phyloP scores from a whole-genome alignment of 192 early-diverging fungal species.

The Blastocladiella britannica region DNA sequence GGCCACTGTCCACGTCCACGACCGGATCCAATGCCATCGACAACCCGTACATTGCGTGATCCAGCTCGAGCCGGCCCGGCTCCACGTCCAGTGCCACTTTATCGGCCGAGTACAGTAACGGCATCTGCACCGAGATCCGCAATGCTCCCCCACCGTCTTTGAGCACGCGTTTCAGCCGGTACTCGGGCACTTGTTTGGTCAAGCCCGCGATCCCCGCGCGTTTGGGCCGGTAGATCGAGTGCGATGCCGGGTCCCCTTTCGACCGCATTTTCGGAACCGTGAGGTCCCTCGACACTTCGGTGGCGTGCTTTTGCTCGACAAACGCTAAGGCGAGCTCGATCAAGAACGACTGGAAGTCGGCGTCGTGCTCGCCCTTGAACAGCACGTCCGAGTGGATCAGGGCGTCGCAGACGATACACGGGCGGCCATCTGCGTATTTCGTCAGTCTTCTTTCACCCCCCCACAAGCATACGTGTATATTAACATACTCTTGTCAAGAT shows the following conservation, averaged over 20 bases:
- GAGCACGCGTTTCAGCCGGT: neutral
- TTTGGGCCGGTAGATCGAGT: neutral
- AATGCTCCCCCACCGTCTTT: too few relatives aligned
- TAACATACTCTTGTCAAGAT: constrained; percentile 26
- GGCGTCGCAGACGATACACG: constrained; percentile 41
- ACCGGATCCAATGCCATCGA: neutral
- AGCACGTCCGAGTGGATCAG: constrained; percentile 36
- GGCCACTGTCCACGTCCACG: neutral
- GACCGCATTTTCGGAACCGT: neutral
- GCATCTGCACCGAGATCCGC: neutral
- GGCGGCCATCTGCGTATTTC: constrained; percentile 11
- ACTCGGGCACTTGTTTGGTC: neutral
- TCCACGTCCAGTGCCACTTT: neutral
- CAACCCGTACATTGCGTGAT: neutral
- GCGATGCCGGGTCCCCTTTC: neutral
- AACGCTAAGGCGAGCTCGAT: constrained; percentile 42
- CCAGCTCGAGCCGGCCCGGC: neutral
- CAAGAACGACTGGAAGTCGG: constrained; percentile 43
- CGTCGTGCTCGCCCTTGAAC: constrained; percentile 27
- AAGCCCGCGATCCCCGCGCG: neutral
- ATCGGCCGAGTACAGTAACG: neutral
- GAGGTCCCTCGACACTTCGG: constrained; percentile 25
- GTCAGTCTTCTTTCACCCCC: neutral
- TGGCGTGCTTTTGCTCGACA: constrained; percentile 36
- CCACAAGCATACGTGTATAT: neutral